Conservation (phyloP, 2,329 filamentous ascomycete species). For the Phialophora macrospora region DNA sequence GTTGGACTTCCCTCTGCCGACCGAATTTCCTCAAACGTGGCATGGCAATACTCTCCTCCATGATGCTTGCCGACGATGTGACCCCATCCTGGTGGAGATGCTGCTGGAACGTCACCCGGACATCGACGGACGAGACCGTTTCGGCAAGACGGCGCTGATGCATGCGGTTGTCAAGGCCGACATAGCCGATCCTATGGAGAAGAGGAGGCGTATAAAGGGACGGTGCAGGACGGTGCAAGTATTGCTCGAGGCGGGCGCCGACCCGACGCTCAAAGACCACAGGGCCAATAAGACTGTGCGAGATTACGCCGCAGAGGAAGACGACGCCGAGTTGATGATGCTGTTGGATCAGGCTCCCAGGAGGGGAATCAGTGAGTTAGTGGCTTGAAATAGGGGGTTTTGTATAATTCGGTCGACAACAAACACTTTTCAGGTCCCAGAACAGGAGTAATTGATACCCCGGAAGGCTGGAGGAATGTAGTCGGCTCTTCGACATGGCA, state of each 20-base stretch:
- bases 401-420: neutral
- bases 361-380: conserved; percentile 25
- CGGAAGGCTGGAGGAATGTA: neutral
- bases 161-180: conserved; percentile 34
- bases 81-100: conserved; percentile 31
- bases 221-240: conserved; percentile 25
- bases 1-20: conserved; percentile 27
- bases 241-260: conserved; percentile 29
- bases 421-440: neutral
- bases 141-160: conserved; percentile 37
- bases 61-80: conserved; percentile 34
- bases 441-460: neutral
- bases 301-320: conserved; percentile 23
- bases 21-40: conserved; percentile 31
- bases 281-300: conserved; percentile 16
- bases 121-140: conserved; percentile 32
- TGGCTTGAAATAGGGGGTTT: conserved; percentile 13
- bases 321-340: conserved; percentile 24
- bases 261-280: conserved; percentile 25
- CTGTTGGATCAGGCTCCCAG: conserved; percentile 19
- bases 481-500: neutral
- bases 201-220: conserved; percentile 9
- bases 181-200: conserved; percentile 16
- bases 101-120: conserved; percentile 25
- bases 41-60: conserved; percentile 36